Evolutionary conservation across 2,329 filamentous ascomycete genomes (phyloP), one percentile per base, ranked within the genome.

Genomic region (Fusarium vanettenii): DNA sequence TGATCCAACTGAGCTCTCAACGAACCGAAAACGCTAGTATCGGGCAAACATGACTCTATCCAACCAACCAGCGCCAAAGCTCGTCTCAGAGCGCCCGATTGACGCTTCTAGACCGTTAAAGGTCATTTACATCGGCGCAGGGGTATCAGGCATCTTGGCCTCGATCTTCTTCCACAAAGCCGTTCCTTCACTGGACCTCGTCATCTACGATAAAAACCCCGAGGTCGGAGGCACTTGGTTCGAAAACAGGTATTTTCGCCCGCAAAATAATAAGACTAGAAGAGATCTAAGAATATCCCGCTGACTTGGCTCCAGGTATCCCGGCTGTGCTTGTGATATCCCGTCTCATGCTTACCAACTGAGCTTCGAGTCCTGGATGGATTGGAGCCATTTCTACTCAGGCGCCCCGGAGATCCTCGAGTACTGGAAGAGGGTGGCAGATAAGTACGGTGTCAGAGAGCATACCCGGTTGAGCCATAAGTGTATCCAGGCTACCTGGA

Each of bases 371-470:
- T 67, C 71, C 7, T 67, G 35, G 18, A 43, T 61, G 6, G 33
- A 61, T 1, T 74, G 69, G 71, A 57, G 14, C 16, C 18, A 45
- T 4, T 69, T 72, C 27, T 74, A 60, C 18, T 48, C 69, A 5
- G 4, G 18, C 6, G 71, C 64, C 2, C 59, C 72, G 11, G 74
- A 78, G 31, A 78, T 76, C 18, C 67, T 65, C 35, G 65, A 76
- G 59, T 78, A 77, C 33, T 76, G 72, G 67, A 76, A 76, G 27
- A 33, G 60, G 16, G 65, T 76, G 2, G 72, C 75, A 14, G 56
- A 62, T 6, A 76, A 72, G 56, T 72, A 76, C 35, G 67, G 69
- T n/a, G 20, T 77, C 22, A 61, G 63, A 14, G 69, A 76, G 48
- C 43, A 73, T 25, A 60, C 76, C 13, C 62, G 60, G 27, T 55